These are phyloP conservation scores for Meredithiella fracta DNA, from an alignment of 2,329 filamentous ascomycete species.

Conservation along the genomic window DNA sequence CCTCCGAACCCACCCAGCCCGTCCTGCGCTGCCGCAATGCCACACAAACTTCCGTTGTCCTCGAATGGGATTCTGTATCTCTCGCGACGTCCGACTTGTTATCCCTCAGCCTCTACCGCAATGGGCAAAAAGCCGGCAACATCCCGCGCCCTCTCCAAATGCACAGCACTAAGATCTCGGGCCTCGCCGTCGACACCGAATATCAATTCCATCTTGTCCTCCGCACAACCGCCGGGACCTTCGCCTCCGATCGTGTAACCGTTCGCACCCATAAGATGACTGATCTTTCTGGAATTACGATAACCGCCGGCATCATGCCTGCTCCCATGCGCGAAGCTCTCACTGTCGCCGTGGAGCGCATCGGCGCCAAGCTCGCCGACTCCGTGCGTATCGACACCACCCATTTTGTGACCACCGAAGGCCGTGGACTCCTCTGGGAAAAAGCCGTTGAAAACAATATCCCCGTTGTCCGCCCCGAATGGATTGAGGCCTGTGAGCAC, in stretches of 20 bases:
- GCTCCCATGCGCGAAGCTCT: constrained; percentile 56
- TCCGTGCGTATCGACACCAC: constrained; percentile 91
- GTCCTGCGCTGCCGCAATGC: constrained; percentile 85
- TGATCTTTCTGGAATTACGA: constrained; percentile 84
- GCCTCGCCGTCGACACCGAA: constrained; percentile 88
- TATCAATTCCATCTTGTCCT: constrained; percentile 90
- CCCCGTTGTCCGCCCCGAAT: constrained; percentile 88
- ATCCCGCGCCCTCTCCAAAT: constrained; percentile 79
- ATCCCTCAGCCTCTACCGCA: constrained; percentile 80
- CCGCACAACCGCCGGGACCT: constrained; percentile 78
- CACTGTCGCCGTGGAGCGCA: constrained; percentile 59
- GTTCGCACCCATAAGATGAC: constrained; percentile 98
- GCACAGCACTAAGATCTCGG: constrained; percentile 91
- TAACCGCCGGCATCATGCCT: constrained; percentile 78
- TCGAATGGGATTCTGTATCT: constrained; percentile 93
- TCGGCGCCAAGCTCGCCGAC: constrained; percentile 84
- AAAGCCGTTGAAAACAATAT: constrained; percentile 97
- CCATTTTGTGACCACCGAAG: constrained; percentile 94
- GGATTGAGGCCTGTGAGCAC: constrained; percentile 91
- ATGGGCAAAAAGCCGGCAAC: constrained; percentile 89
- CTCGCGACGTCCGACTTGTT: constrained; percentile 84
- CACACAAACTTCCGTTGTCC: constrained; percentile 93
- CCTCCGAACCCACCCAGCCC: constrained; percentile 58
- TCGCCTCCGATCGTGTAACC: constrained; percentile 62
- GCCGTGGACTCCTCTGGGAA: constrained; percentile 79